Base-by-base conservation (phyloP, 768 basidiomycete genomes). In the Daedaleopsis nitida region DNA sequence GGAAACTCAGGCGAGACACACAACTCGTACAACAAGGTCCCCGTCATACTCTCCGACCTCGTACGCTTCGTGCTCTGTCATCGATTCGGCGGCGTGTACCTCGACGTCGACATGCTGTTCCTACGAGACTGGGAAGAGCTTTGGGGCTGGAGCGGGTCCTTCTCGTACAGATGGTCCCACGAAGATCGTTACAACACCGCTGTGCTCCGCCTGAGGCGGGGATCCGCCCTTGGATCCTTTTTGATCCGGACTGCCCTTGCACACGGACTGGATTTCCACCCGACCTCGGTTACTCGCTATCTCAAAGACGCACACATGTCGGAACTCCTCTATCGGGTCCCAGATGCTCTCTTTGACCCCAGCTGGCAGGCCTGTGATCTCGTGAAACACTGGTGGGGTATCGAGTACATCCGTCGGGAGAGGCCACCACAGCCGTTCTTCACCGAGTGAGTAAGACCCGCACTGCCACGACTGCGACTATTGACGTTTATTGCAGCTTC, bases 81-180 rank as follows among this genome's bases (percentile, higher is more conserved):
- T 75, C 89, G 95, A 23, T 98, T 89, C 70, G 96, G 97, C 37
- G 96, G 96, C 17, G 91, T 94, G 47, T 99, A 98, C 71, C 86
- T 99, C 59, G 96, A 99, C 70, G 95, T 96, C 14, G 97, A 98
- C 74, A 98, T 94, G 19, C 86, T 99, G 65, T 87, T 99, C 69
- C 77, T 99, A 27, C 89, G 97, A 24, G 96, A 99, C 71, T 99
- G 97, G 97, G 96, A 97, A 72, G 96, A 98, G 67, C 79, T 99
- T 9, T 98, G 94, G 94, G 93, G 93, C 24, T 97, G 92, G 89
- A 85, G 88, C 67, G 96, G 96, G 43, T 93, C 95, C 21, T 99
- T 97, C 69, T 95, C 96, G 12, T 98, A 98, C 73, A 83, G 96
- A 2, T 99, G 96, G 96, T 93, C 91, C n/a, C 87, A 93, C 56